phyloP scores from a whole-genome alignment of 805 yeast genomes.

The Sugiyamaella floridensis region DNA sequence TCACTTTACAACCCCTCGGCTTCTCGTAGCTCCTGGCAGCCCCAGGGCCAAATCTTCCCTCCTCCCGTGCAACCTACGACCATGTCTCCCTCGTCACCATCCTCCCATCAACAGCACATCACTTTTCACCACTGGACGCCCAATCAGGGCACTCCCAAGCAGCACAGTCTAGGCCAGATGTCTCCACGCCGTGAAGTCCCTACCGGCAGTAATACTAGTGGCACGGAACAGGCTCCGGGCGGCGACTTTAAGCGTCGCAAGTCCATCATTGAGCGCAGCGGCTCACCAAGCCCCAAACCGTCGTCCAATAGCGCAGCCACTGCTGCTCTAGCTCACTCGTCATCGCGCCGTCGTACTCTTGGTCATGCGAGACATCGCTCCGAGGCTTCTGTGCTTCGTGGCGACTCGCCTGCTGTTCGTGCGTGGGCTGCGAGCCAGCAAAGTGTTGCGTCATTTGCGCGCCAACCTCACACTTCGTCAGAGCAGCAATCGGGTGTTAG shows the following conservation, averaged over 20 bases:
- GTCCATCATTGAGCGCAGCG: slow-evolving; percentile 12
- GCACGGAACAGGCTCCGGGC: background rate
- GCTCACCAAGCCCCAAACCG: slow-evolving; percentile 12
- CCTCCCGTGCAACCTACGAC: slow-evolving; percentile 19
- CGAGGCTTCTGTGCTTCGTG: slow-evolving; percentile 17
- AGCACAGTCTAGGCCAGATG: background rate
- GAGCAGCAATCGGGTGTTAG: slow-evolving; percentile 14
- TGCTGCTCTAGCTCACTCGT: slow-evolving; percentile 15
- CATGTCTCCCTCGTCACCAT: slow-evolving; percentile 20
- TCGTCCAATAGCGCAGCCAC: background rate
- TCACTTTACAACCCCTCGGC: background rate
- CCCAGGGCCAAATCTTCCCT: slow-evolving; percentile 10
- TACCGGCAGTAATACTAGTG: background rate
- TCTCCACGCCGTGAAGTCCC: slow-evolving; percentile 10
- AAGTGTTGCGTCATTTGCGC: slow-evolving; percentile 1
- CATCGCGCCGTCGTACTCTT: slow-evolving; percentile 11
- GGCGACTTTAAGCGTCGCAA: slow-evolving; percentile 13
- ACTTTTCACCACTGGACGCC: slow-evolving; percentile 56
- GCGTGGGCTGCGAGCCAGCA: slow-evolving; percentile 6
- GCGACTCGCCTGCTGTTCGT: slow-evolving; percentile 1
- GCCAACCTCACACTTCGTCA: background rate
- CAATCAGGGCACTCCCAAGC: slow-evolving; percentile 14
- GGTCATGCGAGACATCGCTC: slow-evolving; percentile 21
- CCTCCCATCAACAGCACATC: slow-evolving; percentile 39
- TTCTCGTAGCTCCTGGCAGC: slow-evolving; percentile 7